Conservation (phyloP, 2,329 filamentous ascomycete species). For the Ustulina deusta region DNA sequence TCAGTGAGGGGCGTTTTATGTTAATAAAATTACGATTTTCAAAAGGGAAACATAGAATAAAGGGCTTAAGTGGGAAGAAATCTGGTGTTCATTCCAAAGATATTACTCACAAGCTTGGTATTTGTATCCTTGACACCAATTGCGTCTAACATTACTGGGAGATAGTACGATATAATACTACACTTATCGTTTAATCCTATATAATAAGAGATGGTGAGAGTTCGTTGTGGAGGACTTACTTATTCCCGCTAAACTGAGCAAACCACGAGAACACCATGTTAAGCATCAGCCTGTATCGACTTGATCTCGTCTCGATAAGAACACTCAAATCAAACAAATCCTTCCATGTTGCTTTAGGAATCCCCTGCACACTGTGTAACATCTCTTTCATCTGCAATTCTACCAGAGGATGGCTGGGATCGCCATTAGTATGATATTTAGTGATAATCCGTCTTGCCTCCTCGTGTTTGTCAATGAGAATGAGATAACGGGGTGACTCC, state of each 20-base stretch:
- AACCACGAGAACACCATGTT: slow-evolving; percentile 58
- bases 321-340: slow-evolving; percentile 54
- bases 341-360: slow-evolving; percentile 53
- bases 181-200: slow-evolving; percentile 22
- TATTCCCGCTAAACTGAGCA: slow-evolving; percentile 57
- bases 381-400: slow-evolving; percentile 58
- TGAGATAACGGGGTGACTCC: slow-evolving; percentile 53
- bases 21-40: background rate
- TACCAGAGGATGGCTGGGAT: slow-evolving; percentile 56
- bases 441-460: slow-evolving; percentile 55
- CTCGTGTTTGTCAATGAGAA: slow-evolving; percentile 51
- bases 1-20: background rate
- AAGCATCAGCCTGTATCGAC: slow-evolving; percentile 54
- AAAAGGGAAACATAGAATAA: background rate
- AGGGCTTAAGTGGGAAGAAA: background rate
- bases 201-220: background rate
- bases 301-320: slow-evolving; percentile 52
- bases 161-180: slow-evolving; percentile 55
- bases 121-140: slow-evolving; percentile 56
- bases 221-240: slow-evolving; percentile 39
- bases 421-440: slow-evolving; percentile 58
- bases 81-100: background rate
- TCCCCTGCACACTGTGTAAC: slow-evolving; percentile 50
- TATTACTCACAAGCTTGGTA: slow-evolving; percentile 52
- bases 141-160: slow-evolving; percentile 55